Base-by-base conservation (phyloP, 306 rosid genomes). In the Luffa acutangula region DNA sequence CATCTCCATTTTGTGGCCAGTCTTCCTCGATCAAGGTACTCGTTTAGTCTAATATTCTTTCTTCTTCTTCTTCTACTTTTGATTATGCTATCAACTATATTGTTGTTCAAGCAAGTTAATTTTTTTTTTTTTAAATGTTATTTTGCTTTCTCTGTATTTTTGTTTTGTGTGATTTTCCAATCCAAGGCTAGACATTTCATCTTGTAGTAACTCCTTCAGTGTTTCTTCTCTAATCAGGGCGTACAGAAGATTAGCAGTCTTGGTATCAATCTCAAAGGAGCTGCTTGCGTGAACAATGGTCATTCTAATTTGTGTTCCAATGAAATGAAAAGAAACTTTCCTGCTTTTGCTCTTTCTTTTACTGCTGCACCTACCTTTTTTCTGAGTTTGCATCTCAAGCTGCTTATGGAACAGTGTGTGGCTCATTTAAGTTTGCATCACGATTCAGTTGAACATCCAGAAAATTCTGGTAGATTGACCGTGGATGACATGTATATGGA, bases 301-400 rank as follows among this genome's bases (percentile, higher is more conserved):
- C 82, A 78, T 78, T 78, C 79, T 79, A 82, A 79, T 49, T 57
- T 85, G 78, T 80, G 34, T 86, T 57, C 82, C 75, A 87, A 84
- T 78, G 81, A 82, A 81, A 84, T 80, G 57, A 58, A 12, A 33
- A 75, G 80, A 81, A 89, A 86, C 79, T 87, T 90, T 84, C 91
- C 90, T 78, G 89, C 94, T 17, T 87, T 91, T 82, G 83, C 94
- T 80, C 94, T 91, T 84, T 86, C 92, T 81, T 90, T 89, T 85
- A 83, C 94, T 70, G 96, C 99, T 65, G 93, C 96, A 3, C 97
- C 99, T 57, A 80, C 94, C 31, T 93, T 89, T 85, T 91, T 93
- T 81, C 82, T 96, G 79, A 81, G 89, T 81, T 83, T 96, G 91
- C 99, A 93, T 85, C 94, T 89, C 78, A 87, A 89, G 88, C 87